These are phyloP conservation scores for Helminthosporium solani DNA, from an alignment of 2,329 filamentous ascomycete species.

Conservation along the genomic window DNA sequence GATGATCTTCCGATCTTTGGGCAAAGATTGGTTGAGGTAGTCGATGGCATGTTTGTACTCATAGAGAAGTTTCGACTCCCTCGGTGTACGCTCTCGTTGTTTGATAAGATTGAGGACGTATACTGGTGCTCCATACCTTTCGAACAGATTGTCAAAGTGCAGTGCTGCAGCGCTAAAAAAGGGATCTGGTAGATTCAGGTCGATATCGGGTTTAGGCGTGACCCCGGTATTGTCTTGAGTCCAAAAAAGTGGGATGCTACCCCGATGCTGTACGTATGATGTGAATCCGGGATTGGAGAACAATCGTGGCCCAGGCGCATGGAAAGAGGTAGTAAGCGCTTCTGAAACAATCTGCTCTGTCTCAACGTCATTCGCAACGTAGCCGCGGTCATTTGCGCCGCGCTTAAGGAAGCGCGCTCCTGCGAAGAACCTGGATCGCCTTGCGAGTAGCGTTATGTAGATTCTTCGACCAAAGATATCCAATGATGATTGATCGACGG, in stretches of 20 bases:
- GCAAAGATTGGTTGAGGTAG: conserved; percentile 93
- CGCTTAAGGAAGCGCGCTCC: conserved; percentile 93
- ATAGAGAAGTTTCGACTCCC: conserved; percentile 85
- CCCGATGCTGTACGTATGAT: conserved; percentile 93
- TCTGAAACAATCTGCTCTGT: conserved; percentile 98
- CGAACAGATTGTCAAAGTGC: conserved; percentile 93
- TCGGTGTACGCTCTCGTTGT: conserved; percentile 77
- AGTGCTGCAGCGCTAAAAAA: conserved; percentile 92
- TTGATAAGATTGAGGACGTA: conserved; percentile 91
- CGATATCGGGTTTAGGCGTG: conserved; percentile 93
- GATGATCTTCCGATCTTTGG: conserved; percentile 78
- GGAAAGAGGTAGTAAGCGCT: conserved; percentile 90
- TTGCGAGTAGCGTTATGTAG: conserved; percentile 90
- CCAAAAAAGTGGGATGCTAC: conserved; percentile 96
- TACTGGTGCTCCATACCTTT: conserved; percentile 87
- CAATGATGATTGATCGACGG: conserved; percentile 80
- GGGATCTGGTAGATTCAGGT: conserved; percentile 91
- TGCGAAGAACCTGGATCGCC: conserved; percentile 89
- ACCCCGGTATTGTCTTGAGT: conserved; percentile 95
- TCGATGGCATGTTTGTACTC: conserved; percentile 86
- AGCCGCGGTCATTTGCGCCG: conserved; percentile 89
- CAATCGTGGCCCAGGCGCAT: conserved; percentile 80
- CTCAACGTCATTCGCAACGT: conserved; percentile 97
- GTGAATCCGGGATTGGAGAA: conserved; percentile 91
- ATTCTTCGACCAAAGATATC: conserved; percentile 82